Base-by-base conservation (phyloP, 306 rosid genomes). In the Heteromeles arbutifolia region DNA sequence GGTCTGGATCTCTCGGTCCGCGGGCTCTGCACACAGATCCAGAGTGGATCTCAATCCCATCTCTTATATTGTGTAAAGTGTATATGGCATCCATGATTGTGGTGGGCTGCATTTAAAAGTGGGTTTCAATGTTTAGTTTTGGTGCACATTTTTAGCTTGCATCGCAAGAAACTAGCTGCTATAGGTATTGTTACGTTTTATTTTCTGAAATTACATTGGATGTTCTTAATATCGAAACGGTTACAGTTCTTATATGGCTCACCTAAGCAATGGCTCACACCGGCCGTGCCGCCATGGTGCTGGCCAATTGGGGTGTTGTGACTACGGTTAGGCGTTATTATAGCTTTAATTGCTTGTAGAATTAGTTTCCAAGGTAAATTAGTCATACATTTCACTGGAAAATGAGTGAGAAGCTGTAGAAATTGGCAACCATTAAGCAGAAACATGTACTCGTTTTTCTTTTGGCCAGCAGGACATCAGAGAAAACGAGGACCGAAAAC, bases 101-200 rank as follows among this genome's bases (percentile, higher is more conserved):
- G 79, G 74, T 66, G 67, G 65, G 72, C 79, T 79, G 83, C 80
- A 78, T 70, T 57, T 75, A 44, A 72, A 45, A 65, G 61, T 78
- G 43, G 74, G 34, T 41, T 74, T 45, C 43, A 24, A 41, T 57
- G 39, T 54, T n/a, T 13, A 6, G 13, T 39, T 65, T 29, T 44
- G 18, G 26, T 43, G 65, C 28, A 18, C 39, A 24, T 45, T 19
- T 56, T 56, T 52, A 29, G 37, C 50, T 29, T 75, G 53, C 54
- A 31, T 50, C 9, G 39, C 69, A 28, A 21, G 59, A 31, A 45
- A 58, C 31, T 65, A 26, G 4, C 9, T 45, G 26, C 57, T 65
- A 48, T 39, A 66, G 56, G 31, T 65, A 48, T 48, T 48, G 7
- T 39, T 4, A 25, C 67, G 68, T 37, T 72, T 39, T 73, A 54